phyloP scores from a whole-genome alignment of 345 rosid genomes.

The Murraya paniculata region DNA sequence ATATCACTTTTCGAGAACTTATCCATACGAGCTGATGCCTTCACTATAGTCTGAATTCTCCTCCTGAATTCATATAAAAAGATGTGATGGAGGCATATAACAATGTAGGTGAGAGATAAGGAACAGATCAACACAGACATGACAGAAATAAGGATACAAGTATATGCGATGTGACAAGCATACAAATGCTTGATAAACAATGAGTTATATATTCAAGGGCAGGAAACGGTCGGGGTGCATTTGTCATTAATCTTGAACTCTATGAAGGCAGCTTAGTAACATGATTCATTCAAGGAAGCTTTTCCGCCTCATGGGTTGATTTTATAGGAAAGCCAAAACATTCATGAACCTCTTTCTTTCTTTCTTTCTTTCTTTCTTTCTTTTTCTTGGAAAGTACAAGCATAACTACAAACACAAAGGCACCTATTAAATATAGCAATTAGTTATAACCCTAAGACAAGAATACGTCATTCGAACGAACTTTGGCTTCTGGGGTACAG shows the following conservation, averaged over 20 bases:
- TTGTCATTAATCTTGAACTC: neutral
- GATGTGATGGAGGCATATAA: conserved; percentile 2
- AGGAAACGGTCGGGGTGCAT: neutral
- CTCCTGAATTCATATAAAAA: conserved; percentile 36
- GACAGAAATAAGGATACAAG: neutral
- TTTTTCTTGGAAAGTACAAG: neutral
- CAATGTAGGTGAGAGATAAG: neutral
- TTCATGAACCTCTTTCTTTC: neutral
- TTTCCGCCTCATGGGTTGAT: neutral
- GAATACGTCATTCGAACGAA: neutral
- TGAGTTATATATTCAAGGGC: neutral
- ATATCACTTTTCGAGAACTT: conserved; percentile 89
- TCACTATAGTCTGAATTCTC: conserved; percentile 51
- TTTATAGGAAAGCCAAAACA: neutral
- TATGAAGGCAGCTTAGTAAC: neutral
- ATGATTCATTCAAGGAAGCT: neutral
- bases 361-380: too few species aligned
- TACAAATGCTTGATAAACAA: neutral
- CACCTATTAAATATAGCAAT: neutral
- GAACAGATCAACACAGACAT: conserved; percentile 2
- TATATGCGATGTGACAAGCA: neutral
- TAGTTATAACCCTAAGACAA: neutral
- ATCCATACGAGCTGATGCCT: conserved; percentile 86
- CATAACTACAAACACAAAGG: conserved; percentile 25
- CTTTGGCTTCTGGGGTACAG: neutral